Conservation (phyloP, 495 filamentous ascomycete genomes). For the Podospora didyma region DNA sequence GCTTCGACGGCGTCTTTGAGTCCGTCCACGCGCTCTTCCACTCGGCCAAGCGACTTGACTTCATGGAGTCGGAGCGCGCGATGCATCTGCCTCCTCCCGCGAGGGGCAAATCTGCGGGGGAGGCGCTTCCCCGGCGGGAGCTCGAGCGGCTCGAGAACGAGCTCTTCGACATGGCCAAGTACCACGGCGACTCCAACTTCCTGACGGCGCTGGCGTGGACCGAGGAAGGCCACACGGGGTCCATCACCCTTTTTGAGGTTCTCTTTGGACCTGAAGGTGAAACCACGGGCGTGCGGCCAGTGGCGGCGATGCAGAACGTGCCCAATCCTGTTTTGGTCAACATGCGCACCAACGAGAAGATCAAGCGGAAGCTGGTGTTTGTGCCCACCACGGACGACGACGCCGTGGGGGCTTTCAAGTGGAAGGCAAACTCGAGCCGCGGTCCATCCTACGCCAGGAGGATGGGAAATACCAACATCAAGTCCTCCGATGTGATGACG, state of each 20-base stretch:
- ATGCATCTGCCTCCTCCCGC: conserved; percentile 5
- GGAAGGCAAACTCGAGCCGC: conserved; percentile 16
- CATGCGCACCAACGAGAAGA: conserved; percentile 20
- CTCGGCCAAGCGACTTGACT: conserved; percentile 20
- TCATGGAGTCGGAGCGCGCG: conserved; percentile 19
- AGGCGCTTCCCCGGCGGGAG: conserved; percentile 11
- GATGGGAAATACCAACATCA: background rate
- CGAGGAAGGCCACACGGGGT: conserved; percentile 14
- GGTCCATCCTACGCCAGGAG: conserved; percentile 16
- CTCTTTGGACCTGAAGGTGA: conserved; percentile 8
- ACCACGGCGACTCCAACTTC: conserved; percentile 16
- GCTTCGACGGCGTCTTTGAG: conserved; percentile 21
- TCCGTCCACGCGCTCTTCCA: conserved; percentile 22
- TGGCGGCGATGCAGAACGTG: conserved; percentile 23
- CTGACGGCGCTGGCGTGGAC: conserved; percentile 23
- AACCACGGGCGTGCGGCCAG: conserved; percentile 15
- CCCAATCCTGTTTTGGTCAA: conserved; percentile 17
- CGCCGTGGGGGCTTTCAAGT: conserved; percentile 10
- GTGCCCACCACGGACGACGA: conserved; percentile 14
- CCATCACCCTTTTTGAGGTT: conserved; percentile 20
- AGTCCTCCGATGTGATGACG: background rate
- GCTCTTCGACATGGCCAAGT: conserved; percentile 23
- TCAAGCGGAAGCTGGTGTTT: conserved; percentile 20
- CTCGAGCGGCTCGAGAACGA: conserved; percentile 23
- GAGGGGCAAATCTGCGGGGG: background rate